phyloP scores from a whole-genome alignment of 208 protist species.

The Leishmania tarentolae region DNA sequence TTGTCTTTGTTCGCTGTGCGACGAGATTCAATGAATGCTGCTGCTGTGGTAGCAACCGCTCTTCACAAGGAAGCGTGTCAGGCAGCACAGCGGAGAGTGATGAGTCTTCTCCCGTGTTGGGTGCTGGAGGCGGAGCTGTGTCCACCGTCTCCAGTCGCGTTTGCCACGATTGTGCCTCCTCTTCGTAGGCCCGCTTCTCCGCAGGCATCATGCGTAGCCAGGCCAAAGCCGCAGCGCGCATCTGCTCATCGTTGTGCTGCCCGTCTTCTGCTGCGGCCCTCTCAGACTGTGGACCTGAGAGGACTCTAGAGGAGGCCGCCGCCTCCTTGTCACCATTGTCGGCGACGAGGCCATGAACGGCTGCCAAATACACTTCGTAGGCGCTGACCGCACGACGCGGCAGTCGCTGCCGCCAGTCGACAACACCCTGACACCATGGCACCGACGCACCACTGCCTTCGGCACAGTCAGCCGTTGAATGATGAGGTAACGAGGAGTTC shows the following conservation, averaged over 20 bases:
- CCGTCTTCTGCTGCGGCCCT: slow-evolving; percentile 4
- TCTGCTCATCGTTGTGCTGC: background rate
- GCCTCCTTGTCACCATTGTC: background rate
- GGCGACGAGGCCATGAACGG: slow-evolving; percentile 27
- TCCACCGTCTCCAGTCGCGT: background rate
- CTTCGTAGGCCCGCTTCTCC: slow-evolving; percentile 21
- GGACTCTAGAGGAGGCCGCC: background rate
- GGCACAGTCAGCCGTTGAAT: background rate
- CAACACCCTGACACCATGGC: background rate
- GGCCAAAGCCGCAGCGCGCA: slow-evolving; percentile 10
- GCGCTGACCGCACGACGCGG: slow-evolving; percentile 21
- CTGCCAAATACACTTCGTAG: slow-evolving; percentile 24
- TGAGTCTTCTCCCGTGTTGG: background rate
- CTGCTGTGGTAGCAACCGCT: background rate
- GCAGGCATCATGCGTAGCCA: slow-evolving; percentile 17
- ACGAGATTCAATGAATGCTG: background rate
- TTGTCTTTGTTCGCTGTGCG: background rate
- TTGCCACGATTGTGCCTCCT: slow-evolving; percentile 19
- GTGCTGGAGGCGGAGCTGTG: background rate
- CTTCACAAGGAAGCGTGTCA: background rate
- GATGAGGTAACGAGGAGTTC: background rate
- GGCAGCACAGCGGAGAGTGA: background rate
- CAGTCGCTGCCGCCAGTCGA: slow-evolving; percentile 7
- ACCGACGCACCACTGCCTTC: background rate
- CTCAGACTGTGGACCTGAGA: slow-evolving; percentile 7